phyloP scores from a whole-genome alignment of 805 yeast species.

The Metschnikowia koreensis region DNA sequence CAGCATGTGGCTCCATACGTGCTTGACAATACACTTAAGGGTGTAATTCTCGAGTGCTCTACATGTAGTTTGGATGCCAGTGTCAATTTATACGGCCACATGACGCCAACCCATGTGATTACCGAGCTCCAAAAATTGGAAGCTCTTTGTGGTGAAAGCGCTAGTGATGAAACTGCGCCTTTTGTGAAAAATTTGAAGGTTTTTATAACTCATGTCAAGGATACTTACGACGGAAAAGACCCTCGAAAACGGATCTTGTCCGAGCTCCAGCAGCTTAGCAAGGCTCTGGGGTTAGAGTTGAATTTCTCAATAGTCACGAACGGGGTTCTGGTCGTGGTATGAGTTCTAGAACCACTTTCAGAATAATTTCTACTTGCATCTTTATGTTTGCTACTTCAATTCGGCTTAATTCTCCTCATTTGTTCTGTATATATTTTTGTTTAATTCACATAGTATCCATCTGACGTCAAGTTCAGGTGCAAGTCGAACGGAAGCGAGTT shows the following conservation, averaged over 20 bases:
- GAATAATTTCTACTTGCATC: too few relatives aligned
- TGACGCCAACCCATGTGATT: constrained; percentile 65
- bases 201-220: constrained; percentile 47
- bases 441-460: constrained; percentile 54
- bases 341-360: neutral
- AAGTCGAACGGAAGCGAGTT: constrained; percentile 68
- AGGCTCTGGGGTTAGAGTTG: constrained; percentile 38
- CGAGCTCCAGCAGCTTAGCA: constrained; percentile 45
- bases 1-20: constrained; percentile 47
- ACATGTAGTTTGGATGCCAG: constrained; percentile 37
- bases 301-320: constrained; percentile 53
- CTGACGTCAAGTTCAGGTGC: constrained; percentile 55
- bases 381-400: neutral
- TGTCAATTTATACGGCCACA: constrained; percentile 70
- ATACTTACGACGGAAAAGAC: constrained; percentile 31
- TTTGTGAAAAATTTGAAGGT: constrained; percentile 42
- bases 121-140: constrained; percentile 46
- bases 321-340: constrained; percentile 46
- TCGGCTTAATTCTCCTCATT: neutral
- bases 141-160: constrained; percentile 5
- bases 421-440: neutral
- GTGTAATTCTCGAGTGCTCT: constrained; percentile 79
- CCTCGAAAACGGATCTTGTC: constrained; percentile 57
- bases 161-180: neutral
- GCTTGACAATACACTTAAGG: constrained; percentile 39